These are phyloP conservation scores for Akanthomyces muscarius DNA, from an alignment of 2,329 filamentous ascomycete genomes.

Conservation along the genomic window DNA sequence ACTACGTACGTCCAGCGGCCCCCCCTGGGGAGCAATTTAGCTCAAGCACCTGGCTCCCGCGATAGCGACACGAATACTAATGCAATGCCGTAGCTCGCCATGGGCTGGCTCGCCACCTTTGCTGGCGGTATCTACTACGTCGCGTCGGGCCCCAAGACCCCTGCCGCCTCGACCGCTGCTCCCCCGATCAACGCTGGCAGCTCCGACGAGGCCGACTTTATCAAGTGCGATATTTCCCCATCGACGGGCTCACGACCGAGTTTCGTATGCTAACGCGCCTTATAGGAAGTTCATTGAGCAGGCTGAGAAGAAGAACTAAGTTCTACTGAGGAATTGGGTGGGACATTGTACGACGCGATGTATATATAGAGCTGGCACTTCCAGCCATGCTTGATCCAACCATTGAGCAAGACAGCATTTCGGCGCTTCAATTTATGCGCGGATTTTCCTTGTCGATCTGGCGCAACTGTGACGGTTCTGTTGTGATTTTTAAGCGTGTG, in stretches of 20 bases:
- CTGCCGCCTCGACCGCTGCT: constrained; percentile 38
- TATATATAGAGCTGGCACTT: constrained; percentile 28
- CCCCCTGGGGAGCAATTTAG: constrained; percentile 13
- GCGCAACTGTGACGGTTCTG: neutral
- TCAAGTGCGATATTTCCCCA: constrained; percentile 47
- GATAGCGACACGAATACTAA: constrained; percentile 22
- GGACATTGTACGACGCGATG: constrained; percentile 30
- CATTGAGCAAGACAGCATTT: constrained; percentile 11
- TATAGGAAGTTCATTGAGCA: constrained; percentile 39
- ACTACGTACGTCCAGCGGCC: constrained; percentile 46
- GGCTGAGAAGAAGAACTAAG: constrained; percentile 40
- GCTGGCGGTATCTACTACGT: constrained; percentile 47
- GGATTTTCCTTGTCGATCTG: neutral
- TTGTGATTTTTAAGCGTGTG: neutral
- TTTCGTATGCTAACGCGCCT: constrained; percentile 23
- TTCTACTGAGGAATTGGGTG: constrained; percentile 20
- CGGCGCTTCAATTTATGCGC: constrained; percentile 17
- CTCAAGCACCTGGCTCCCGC: neutral
- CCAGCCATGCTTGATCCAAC: constrained; percentile 4
- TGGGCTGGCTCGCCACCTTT: constrained; percentile 50
- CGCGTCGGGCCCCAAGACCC: constrained; percentile 41
- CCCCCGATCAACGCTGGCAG: constrained; percentile 60
- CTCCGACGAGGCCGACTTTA: constrained; percentile 61
- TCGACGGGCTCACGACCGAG: neutral
- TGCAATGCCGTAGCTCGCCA: constrained; percentile 45